phyloP scores from a whole-genome alignment of 495 filamentous ascomycete species.

The Cenococcum geophilum region DNA sequence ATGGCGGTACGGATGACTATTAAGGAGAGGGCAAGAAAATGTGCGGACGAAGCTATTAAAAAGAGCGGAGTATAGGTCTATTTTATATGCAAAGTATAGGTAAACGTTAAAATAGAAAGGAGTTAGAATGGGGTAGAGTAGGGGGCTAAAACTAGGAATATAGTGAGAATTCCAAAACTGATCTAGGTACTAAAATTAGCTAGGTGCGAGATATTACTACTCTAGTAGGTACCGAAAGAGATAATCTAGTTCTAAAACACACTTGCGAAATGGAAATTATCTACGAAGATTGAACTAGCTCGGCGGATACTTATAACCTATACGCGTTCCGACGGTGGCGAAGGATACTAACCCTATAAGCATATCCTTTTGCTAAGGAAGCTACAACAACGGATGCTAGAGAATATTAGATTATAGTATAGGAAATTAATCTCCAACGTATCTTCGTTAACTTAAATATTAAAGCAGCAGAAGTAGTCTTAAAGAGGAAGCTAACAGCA shows the following conservation, averaged over 20 bases:
- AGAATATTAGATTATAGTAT: not conserved
- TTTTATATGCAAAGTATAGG: not conserved
- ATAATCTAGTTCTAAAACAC: not conserved
- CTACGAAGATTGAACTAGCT: no score
- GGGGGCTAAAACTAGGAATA: no score
- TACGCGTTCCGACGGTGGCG: not conserved
- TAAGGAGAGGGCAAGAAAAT: not conserved
- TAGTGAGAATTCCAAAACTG: no score
- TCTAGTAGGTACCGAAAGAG: no score
- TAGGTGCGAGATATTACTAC: no score
- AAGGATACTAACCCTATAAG: not conserved
- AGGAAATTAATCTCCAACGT: conserved; percentile 8
- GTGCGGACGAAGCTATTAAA: not conserved
- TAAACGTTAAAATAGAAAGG: not conserved
- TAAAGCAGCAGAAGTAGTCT: conserved; percentile 25
- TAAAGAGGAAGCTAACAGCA: conserved; percentile 31
- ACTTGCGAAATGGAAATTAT: no score
- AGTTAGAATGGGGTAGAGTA: no score
- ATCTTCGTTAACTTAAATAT: conserved; percentile 28
- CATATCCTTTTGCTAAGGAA: not conserved
- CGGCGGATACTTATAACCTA: not conserved
- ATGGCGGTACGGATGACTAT: not conserved
- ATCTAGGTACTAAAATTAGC: no score
- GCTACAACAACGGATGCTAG: conserved; percentile 19
- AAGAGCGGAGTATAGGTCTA: not conserved